phyloP scores from a whole-genome alignment of 495 filamentous ascomycete genomes.

The Neurospora sp. region DNA sequence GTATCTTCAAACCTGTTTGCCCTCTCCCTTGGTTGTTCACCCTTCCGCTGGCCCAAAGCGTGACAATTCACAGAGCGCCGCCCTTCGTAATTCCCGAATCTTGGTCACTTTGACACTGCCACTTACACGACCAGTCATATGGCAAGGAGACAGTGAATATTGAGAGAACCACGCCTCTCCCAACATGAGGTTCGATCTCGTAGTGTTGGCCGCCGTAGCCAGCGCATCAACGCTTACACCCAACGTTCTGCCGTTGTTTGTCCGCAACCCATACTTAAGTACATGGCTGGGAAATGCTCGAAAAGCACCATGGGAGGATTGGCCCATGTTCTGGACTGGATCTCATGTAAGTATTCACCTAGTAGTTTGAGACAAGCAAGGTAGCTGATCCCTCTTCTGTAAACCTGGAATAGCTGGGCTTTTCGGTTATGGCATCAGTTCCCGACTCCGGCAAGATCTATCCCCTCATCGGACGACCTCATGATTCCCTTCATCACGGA shows the following conservation, averaged over 20 bases:
- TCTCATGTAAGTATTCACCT: constrained; percentile 34
- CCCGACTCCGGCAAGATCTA: constrained; percentile 65
- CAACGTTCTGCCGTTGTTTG: constrained; percentile 76
- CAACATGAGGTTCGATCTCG: constrained; percentile 22
- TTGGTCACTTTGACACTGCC: not conserved
- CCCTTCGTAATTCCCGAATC: not conserved
- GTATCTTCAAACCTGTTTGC: not conserved
- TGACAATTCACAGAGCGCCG: not conserved
- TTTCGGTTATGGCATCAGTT: constrained; percentile 69
- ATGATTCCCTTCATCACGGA: constrained; percentile 56
- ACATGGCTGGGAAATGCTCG: constrained; percentile 77
- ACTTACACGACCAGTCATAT: not conserved
- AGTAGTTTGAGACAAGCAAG: not conserved
- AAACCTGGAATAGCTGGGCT: constrained; percentile 50
- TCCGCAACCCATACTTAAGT: constrained; percentile 87
- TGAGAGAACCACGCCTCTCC: not conserved
- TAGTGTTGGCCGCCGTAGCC: constrained; percentile 29
- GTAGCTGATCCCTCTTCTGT: not conserved
- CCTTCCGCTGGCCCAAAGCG: not conserved
- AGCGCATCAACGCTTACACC: constrained; percentile 52
- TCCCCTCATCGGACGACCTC: constrained; percentile 76
- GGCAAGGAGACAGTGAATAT: not conserved
- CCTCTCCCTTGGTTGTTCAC: not conserved
- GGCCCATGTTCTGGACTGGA: constrained; percentile 94
- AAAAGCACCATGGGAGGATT: constrained; percentile 75